Base-by-base conservation (phyloP, 768 basidiomycete genomes). In the Calvatia gigantea region DNA sequence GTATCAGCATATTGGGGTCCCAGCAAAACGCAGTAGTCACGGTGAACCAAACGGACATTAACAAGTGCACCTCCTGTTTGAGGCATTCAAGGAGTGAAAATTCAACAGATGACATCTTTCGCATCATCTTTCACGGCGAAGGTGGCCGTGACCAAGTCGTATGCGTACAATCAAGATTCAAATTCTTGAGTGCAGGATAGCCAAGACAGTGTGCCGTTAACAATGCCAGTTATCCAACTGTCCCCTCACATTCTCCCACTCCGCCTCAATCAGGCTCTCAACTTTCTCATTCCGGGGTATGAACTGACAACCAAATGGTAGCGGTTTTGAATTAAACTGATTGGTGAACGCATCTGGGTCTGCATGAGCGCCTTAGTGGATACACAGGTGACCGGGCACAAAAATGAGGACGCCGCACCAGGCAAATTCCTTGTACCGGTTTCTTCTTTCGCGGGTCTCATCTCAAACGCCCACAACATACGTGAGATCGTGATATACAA, bases 401-500 rank as follows among this genome's bases (percentile, higher is more conserved):
- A n/a, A n/a, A 23, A 23, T 2, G 27, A 37, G 15, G 27, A 19
- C 0, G 59, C 60, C 17, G 8, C 57, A 58, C 37, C 62, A 61
- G 21, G 51, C 31, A 55, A 6, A 12, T 38, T 11, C 19, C 31
- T 45, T 27, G 9, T 15, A 7, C 44, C 44, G 6, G 19, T 2
- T 8, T 12, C 23, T 45, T 63, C 58, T 12, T 38, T 58, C 3
- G 51, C 31, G 4, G 62, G 64, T 12, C 37, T 12, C 19, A 67
- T 56, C 19, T 64, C 53, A 46, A 62, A 67, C 1, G 65, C 62
- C 66, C 66, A 67, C 2, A 67, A 46, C 0, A 65, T 56, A 60
- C 64, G 60, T 6, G 64, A 55, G 15, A 67, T 59, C 1, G 62
- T 50, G 32, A 67, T 67, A 45, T 62, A 65, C 14, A 69, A 31